These are phyloP conservation scores for Saussurea involucrata DNA, from an alignment of 129 eudicot species.

Conservation along the genomic window DNA sequence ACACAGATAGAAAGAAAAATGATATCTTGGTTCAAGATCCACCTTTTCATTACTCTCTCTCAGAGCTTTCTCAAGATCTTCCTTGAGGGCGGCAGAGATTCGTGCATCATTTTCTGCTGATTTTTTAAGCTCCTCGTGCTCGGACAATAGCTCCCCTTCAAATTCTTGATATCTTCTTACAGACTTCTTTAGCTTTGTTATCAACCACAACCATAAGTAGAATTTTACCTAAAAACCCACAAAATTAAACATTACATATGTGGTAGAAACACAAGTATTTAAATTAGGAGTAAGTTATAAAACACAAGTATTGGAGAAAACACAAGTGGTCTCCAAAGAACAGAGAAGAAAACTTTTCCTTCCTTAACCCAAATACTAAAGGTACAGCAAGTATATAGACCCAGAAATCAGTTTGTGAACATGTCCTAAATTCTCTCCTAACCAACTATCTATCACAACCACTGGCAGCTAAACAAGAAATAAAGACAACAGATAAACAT, in stretches of 20 bases:
- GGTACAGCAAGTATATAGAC: too few relatives aligned
- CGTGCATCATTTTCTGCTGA: slow-evolving; percentile 76
- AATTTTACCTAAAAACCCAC: slow-evolving; percentile 63
- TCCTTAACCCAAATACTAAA: too few relatives aligned
- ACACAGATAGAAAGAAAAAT: background rate
- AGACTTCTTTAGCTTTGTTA: slow-evolving; percentile 66
- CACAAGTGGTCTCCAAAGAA: too few relatives aligned
- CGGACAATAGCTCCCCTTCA: slow-evolving; percentile 49
- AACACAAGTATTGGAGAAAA: too few relatives aligned
- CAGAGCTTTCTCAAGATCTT: slow-evolving; percentile 68
- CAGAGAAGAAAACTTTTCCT: too few relatives aligned
- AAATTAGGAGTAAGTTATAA: too few relatives aligned
- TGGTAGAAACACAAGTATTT: too few relatives aligned
- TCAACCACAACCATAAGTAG: slow-evolving; percentile 65
- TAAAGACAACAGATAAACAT: too few relatives aligned
- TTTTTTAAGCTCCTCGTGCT: slow-evolving; percentile 60
- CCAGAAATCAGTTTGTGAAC: too few relatives aligned
- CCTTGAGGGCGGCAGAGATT: slow-evolving; percentile 64
- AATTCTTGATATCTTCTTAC: slow-evolving; percentile 76
- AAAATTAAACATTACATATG: background rate
- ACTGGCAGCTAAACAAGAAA: too few relatives aligned
- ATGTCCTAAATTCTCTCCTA: too few relatives aligned
- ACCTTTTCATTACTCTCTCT: slow-evolving; percentile 80
- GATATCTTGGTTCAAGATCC: slow-evolving; percentile 11
- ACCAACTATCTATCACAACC: too few relatives aligned